Base-by-base conservation (phyloP, 345 rosid species). In the Bruguiera parviflora region DNA sequence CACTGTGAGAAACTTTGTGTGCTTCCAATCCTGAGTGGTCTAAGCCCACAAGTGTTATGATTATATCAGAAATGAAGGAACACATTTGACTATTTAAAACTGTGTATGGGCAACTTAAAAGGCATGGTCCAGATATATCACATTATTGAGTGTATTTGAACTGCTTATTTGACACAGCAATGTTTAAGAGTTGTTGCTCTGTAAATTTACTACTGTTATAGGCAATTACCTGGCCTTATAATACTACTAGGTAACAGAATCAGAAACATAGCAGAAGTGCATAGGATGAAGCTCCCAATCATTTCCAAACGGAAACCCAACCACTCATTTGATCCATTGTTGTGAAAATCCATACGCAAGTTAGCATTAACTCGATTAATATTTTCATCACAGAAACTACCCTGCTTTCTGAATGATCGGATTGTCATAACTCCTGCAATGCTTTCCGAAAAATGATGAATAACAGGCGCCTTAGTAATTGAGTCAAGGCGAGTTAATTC, bases 291-390 rank as follows among this genome's bases (percentile, higher is more conserved):
- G 72, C 96, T 88, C n/a, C 96, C 98, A 18, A 89, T 62, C 18
- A 91, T 72, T 70, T 94, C 93, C 77, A 89, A 66, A n/a, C 93
- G 90, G 71, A 94, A 88, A 19, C 96, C 97, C 62, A 94, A 73
- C 98, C 98, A 94, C 65, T 89, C 97, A 65, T 94, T 94, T 1
- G 95, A 89, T 31, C 96, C 96, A 47, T 85, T 81, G 71, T 94
- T 94, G 85, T 91, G 95, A 81, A 94, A 91, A 68, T 91, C 92
- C 98, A 94, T 88, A 18, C 97, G 83, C 56, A 94, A 76, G 73
- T 81, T 94, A n/a, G 60, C 75, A 39, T 94, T 85, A 9, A 89
- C 88, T 16, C 90, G 85, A 53, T 79, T 66, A 29, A 84, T 52
- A 79, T 81, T 88, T 74, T 79, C 81, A 43, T 66, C 66, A 60